Evolutionary conservation across 2,329 filamentous ascomycete species (phyloP), one percentile per base, ranked within the genome.

Genomic region (Xylaria sp.): DNA sequence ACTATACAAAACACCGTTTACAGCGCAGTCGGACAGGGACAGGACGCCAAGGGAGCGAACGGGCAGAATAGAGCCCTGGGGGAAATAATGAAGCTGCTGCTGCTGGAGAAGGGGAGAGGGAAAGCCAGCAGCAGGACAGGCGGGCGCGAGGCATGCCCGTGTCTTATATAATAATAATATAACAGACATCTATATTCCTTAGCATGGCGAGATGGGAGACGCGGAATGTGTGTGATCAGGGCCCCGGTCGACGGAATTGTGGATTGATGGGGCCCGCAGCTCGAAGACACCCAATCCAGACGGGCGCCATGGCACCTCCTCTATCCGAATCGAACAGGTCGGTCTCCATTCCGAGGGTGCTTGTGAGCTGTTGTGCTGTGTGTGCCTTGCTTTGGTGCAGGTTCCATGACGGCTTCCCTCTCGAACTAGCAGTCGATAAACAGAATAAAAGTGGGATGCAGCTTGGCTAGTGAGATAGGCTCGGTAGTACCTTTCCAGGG

Each of bases 151-250:
- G 60, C 46, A 72, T 66, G 65, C 51, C 23, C 48, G 39, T 68
- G 62, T 68, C 68, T 72, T 72, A 72, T 72, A 72, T 72, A 48
- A n/a, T 23, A 48, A 72, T 72, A 48, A n/a, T 23, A 48, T 20
- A 57, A 37, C 44, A 15, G 18, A 60, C 55, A 13, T 20, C 32
- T 28, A 69, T 65, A 57, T 67, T 25, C n/a, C 41, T 63, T 61
- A 44, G 63, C 69, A 71, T 64, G 41, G 41, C 18, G 63, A 28
- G 63, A 28, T 37, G 59, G 59, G 25, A 50, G 60, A 59, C 51
- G n/a, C 50, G 66, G 66, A 60, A 66, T 63, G 62, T 67, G 66
- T 67, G 66, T 67, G 69, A 71, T 70, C 60, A 52, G 59, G 28
- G 51, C 44, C 62, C 46, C 13, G 37, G 44, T 63, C 55, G 25